Conservation (phyloP, 1,284 basidiomycete genomes). For the Ganoderma lucidum region DNA sequence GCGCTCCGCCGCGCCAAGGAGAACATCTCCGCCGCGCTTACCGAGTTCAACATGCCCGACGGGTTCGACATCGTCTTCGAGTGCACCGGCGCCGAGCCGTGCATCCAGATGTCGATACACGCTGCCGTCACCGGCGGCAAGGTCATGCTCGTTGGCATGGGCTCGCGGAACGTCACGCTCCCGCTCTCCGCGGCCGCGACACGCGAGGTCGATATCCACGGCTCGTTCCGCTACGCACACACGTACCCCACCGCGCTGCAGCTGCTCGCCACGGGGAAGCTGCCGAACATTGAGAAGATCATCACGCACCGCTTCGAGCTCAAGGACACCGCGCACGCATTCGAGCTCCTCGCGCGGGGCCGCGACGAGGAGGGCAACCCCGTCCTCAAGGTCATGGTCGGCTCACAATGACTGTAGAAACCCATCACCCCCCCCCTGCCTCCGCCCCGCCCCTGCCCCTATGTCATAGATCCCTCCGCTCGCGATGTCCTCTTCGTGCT, state of each 20-base stretch:
- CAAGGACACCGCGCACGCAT: slow-evolving; percentile 73
- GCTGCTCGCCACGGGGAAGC: slow-evolving; percentile 73
- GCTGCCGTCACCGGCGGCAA: slow-evolving; percentile 87
- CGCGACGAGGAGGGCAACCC: slow-evolving; percentile 80
- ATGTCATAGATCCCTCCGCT: slow-evolving; percentile 18
- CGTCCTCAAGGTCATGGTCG: slow-evolving; percentile 90
- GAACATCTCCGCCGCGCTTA: slow-evolving; percentile 59
- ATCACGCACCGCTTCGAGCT: slow-evolving; percentile 85
- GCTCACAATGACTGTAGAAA: slow-evolving; percentile 33
- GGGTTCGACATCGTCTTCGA: slow-evolving; percentile 95
- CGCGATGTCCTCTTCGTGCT: neutral
- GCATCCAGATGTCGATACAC: slow-evolving; percentile 88
- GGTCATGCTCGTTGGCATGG: slow-evolving; percentile 96
- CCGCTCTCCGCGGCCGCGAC: slow-evolving; percentile 86
- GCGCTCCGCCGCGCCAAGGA: slow-evolving; percentile 74
- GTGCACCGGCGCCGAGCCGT: slow-evolving; percentile 93
- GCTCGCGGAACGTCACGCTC: slow-evolving; percentile 81
- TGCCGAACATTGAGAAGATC: slow-evolving; percentile 74
- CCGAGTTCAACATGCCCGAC: slow-evolving; percentile 66
- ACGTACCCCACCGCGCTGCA: slow-evolving; percentile 87
- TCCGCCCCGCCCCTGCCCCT: neutral
- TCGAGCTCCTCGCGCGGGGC: slow-evolving; percentile 81
- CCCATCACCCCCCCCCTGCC: neutral
- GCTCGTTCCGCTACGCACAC: slow-evolving; percentile 90
- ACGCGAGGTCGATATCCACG: slow-evolving; percentile 93